Base-by-base conservation (phyloP, 2,329 filamentous ascomycete genomes). In the Xylariaceae sp. region DNA sequence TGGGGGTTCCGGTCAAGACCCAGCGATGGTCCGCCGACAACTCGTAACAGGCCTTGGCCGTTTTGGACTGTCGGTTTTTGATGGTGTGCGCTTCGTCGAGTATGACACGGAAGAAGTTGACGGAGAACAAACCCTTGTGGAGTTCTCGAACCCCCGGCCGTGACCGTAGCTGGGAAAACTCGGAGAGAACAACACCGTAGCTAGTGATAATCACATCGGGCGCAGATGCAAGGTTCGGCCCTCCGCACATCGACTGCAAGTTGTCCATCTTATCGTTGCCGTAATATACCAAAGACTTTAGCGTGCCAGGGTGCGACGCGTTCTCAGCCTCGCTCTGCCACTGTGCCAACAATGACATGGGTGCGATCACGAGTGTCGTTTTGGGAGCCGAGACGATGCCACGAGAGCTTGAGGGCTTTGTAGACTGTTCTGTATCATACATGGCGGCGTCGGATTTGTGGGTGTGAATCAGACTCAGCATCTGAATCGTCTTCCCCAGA, bases 311-410 rank as follows among this genome's bases (percentile, higher is more conserved):
- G 47, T 83, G 82, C 0, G 90, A 97, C 0, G 92, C 89, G 55
- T 90, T 94, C 52, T 89, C 80, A 0, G 89, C 87, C 66, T 98
- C 92, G 55, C 87, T 94, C 52, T 95, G 85, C 92, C 92, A 98
- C 59, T 98, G 92, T 0, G 90, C 78, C n/a, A 98, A 73, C 2
- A 98, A 70, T 8, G 92, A 97, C 81, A 96, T 97, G 2, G 92
- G 92, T 1, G 92, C 92, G n/a, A 98, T 76, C 0, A 98, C 90
- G 3, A 98, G 68, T 0, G 92, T 98, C 0, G 92, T 97, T 56
- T 83, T 86, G 1, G 88, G 89, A 1, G 89, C 92, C 37, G 73
- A 61, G 32, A 84, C 71, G 3, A 88, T 66, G 1, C 68, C 66
- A 8, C 70, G 61, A 12, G 76, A 74, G 21, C 68, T 73, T 29